Percentiles rank a stretch among this genome's conserved stretches.
Conservation (phyloP, 1,284 basidiomycete species). For the Stereum hirsutum region DNA sequence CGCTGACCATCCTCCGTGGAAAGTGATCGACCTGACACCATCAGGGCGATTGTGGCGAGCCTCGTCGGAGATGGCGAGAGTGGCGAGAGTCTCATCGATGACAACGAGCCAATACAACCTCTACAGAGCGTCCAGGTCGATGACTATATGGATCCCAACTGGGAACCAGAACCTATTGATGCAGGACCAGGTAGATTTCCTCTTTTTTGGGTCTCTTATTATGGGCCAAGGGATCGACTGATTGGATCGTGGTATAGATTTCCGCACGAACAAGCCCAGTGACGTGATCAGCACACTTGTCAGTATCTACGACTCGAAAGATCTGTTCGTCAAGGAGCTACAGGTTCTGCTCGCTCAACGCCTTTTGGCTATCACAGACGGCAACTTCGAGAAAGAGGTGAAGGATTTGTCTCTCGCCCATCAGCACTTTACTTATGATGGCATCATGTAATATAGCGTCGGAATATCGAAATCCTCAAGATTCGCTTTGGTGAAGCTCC, state of each 20-base stretch:
- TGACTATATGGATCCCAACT: constrained; percentile 81
- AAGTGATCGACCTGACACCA: constrained; percentile 84
- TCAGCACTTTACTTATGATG: neutral
- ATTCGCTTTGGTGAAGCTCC: constrained; percentile 87
- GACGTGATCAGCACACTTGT: constrained; percentile 93
- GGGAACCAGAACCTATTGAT: constrained; percentile 92
- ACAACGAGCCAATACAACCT: constrained; percentile 70
- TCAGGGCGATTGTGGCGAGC: constrained; percentile 85
- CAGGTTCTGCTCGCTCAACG: constrained; percentile 84
- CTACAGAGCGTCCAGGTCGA: constrained; percentile 69
- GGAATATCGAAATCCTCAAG: constrained; percentile 89
- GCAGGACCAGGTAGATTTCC: constrained; percentile 70
- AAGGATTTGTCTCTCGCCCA: too few species aligned
- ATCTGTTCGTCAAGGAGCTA: constrained; percentile 89
- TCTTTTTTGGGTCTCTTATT: constrained; percentile 4
- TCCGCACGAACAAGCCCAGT: constrained; percentile 78
- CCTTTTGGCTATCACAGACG: constrained; percentile 71
- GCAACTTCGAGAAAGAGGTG: constrained; percentile 80
- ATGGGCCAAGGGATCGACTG: constrained; percentile 1
- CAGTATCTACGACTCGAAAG: constrained; percentile 92
- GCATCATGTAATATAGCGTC: constrained; percentile 52
- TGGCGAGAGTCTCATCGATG: constrained; percentile 72
- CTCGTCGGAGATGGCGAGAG: constrained; percentile 82
- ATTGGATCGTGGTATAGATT: constrained; percentile 43
- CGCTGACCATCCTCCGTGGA: neutral